A percentile compares a stretch with the other conserved stretches of the same genome.
phyloP scores from a whole-genome alignment of 495 filamentous ascomycete genomes.

The Penicillium tannophilum region DNA sequence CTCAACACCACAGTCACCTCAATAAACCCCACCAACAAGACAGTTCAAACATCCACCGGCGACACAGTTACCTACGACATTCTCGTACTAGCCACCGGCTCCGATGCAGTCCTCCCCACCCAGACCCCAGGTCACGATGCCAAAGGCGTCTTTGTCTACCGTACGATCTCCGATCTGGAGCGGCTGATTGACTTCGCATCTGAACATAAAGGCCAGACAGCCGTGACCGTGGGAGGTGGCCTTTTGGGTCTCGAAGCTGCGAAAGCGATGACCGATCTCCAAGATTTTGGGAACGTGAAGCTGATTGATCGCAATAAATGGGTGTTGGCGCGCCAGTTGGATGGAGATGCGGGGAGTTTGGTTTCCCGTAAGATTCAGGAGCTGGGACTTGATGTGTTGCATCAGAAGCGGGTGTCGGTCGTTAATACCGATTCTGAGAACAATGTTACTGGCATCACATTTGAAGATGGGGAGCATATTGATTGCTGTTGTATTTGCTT shows the following conservation, averaged over 20 bases:
- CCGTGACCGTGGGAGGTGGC: constrained; percentile 87
- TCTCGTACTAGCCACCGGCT: constrained; percentile 89
- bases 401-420: constrained; percentile 73
- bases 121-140: constrained; percentile 85
- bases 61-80: constrained; percentile 79
- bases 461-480: constrained; percentile 84
- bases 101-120: constrained; percentile 80
- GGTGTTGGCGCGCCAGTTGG: constrained; percentile 85
- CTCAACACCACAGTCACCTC: constrained; percentile 78
- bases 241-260: constrained; percentile 90
- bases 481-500: constrained; percentile 87
- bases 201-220: constrained; percentile 66
- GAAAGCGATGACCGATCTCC: constrained; percentile 90
- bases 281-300: constrained; percentile 75
- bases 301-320: constrained; percentile 88
- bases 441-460: constrained; percentile 71
- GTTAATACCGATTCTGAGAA: constrained; percentile 71
- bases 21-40: constrained; percentile 65
- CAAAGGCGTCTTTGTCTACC: constrained; percentile 91
- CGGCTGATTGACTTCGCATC: constrained; percentile 74
- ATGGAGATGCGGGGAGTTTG: constrained; percentile 79
- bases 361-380: constrained; percentile 81
- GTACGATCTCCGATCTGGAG: constrained; percentile 84
- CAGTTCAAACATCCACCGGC: constrained; percentile 71
- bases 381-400: constrained; percentile 82